Evolutionary conservation across 768 basidiomycete genomes (phyloP), one percentile per base, ranked within the genome.

Genomic region (Phaeolepiota aurea): DNA sequence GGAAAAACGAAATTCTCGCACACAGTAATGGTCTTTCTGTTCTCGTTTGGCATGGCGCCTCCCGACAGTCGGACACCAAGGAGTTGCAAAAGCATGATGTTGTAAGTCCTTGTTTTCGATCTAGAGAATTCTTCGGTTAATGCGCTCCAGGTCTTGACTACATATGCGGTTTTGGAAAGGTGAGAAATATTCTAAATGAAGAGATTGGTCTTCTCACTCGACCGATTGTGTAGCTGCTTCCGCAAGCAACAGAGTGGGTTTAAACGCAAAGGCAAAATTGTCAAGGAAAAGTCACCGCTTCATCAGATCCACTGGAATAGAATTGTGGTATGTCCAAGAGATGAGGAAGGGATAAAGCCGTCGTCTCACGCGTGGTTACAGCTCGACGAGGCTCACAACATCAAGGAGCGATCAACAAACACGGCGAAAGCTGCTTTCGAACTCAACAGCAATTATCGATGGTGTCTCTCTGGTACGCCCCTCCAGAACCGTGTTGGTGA

Each of bases 401-500:
- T 98, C 68, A 98, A 98, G 54, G 94, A 98, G 55, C 79, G 94
- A 3, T 65, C 79, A 3, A 92, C 89, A 1, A 97, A 94, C 55
- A 97, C 94, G 0, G 93, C 94, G 1, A 97, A 94, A 60, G 93
- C 92, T n/a, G 77, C 90, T 0, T 99, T 99, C 56, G 86, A 91
- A 41, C 68, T 99, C 9, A 61, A 82, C 48, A 77, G 83, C 41
- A 76, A 75, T 37, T 89, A 77, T 49, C 79, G 78, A 44, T 99
- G 96, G 96, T 99, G 96, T 62, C 68, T 99, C 20, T 96, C 92
- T 21, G 93, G 93, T 3, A 97, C 94, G 4, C 94, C 94, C 0
- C 67, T 99, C 5, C 94, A 99, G 59, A 97, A 97, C 54, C 83
- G 96, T 48, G 96, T 99, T n/a, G 96, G 96, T 48, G 96, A 99